Percentiles rank a stretch among this genome's conserved stretches.
Conservation (phyloP, 1,284 basidiomycete genomes). For the Neolentinus lepideus region DNA sequence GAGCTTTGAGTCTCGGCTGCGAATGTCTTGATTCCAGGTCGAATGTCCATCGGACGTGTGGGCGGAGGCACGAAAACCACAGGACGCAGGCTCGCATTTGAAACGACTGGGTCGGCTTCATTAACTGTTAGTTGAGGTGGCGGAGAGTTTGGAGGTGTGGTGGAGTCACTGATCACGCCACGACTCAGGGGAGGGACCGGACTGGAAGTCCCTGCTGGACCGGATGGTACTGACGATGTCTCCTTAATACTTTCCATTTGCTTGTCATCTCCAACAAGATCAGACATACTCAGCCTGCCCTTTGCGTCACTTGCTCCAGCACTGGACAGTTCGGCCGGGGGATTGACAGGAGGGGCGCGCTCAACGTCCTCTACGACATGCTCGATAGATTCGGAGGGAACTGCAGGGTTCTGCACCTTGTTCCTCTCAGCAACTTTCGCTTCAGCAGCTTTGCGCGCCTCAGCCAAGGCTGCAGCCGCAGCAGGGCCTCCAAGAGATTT, state of each 20-base stretch:
- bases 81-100: constrained; percentile 53
- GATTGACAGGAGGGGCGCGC: constrained; percentile 12
- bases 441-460: constrained; percentile 65
- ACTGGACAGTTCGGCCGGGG: not conserved
- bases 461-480: constrained; percentile 57
- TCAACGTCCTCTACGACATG: constrained; percentile 34
- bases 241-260: constrained; percentile 5
- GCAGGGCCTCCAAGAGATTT: constrained; percentile 52
- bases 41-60: constrained; percentile 24
- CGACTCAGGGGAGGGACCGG: not conserved
- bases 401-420: constrained; percentile 21
- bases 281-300: constrained; percentile 28
- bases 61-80: constrained; percentile 44
- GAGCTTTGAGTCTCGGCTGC: not conserved
- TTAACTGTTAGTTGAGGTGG: constrained; percentile 23
- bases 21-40: not conserved
- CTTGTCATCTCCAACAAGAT: constrained; percentile 30
- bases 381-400: not conserved
- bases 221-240: constrained; percentile 1
- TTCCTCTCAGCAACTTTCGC: constrained; percentile 59
- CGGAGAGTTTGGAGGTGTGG: constrained; percentile 55
- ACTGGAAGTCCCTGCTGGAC: not conserved
- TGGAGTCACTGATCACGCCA: constrained; percentile 24
- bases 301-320: not conserved
- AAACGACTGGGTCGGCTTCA: constrained; percentile 26